phyloP scores from a whole-genome alignment of 179 eudicot species.

The Kewa caespitosa region DNA sequence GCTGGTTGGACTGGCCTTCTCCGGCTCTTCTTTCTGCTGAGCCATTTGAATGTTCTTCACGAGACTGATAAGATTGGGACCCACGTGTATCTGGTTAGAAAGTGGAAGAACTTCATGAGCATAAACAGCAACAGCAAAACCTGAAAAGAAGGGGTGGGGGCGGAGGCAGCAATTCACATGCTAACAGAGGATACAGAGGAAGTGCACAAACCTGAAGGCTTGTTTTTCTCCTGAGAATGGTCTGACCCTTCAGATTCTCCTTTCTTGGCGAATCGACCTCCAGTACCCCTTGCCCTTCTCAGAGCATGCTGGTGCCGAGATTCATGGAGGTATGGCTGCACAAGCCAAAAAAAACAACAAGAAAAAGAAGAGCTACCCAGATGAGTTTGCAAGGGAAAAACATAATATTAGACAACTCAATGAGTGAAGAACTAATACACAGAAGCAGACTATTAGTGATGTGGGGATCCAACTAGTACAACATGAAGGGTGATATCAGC shows the following conservation, averaged over 20 bases:
- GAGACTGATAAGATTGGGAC: constrained; percentile 18
- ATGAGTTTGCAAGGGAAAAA: neutral
- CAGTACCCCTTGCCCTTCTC: constrained; percentile 77
- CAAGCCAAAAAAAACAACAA: neutral
- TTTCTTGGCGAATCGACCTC: constrained; percentile 88
- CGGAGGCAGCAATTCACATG: constrained; percentile 10
- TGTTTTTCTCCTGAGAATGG: constrained; percentile 32
- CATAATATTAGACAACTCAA: neutral
- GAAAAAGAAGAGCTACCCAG: neutral
- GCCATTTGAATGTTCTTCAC: constrained; percentile 27
- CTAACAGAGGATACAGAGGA: constrained; percentile 17
- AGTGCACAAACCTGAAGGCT: constrained; percentile 31
- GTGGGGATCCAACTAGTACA: no score
- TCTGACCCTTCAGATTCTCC: constrained; percentile 44
- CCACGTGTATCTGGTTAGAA: constrained; percentile 29
- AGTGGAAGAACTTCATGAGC: neutral
- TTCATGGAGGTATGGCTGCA: constrained; percentile 88
- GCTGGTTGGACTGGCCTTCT: constrained; percentile 45
- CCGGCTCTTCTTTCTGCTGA: constrained; percentile 25
- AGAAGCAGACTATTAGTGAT: no score
- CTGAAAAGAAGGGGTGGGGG: no score
- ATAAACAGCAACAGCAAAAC: no score
- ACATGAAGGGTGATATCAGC: neutral
- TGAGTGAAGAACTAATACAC: neutral
- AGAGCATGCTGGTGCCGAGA: constrained; percentile 92